Conservation (phyloP, 495 filamentous ascomycete genomes). For the Penicillium pulvis region DNA sequence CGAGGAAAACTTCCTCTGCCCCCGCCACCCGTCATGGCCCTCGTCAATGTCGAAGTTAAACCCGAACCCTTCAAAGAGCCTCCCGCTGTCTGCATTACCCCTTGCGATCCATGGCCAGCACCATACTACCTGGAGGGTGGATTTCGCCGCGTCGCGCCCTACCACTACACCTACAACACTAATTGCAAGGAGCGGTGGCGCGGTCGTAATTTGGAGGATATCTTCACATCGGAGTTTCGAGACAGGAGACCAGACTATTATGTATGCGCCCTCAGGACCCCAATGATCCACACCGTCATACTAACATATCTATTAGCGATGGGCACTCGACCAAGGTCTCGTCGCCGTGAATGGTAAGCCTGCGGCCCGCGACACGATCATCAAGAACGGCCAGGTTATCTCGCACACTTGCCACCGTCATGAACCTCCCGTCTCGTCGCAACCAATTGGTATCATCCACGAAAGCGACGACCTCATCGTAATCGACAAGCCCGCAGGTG, state of each 20-base stretch:
- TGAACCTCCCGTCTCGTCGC: constrained; percentile 86
- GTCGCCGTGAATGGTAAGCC: constrained; percentile 72
- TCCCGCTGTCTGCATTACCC: constrained; percentile 60
- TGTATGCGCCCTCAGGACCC: constrained; percentile 39
- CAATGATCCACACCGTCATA: constrained; percentile 3
- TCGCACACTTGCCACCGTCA: constrained; percentile 94
- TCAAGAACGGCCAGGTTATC: constrained; percentile 83
- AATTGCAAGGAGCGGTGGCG: constrained; percentile 90
- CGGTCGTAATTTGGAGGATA: constrained; percentile 70
- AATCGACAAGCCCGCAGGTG: constrained; percentile 93
- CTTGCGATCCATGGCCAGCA: constrained; percentile 64
- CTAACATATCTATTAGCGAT: constrained; percentile 50
- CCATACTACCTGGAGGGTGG: constrained; percentile 80
- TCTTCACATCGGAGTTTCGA: constrained; percentile 79
- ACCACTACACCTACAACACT: constrained; percentile 93
- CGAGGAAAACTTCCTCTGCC: constrained; percentile 50
- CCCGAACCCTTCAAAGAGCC: constrained; percentile 40
- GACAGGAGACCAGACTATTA: constrained; percentile 86
- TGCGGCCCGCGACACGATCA: constrained; percentile 55
- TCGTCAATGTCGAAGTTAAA: constrained; percentile 50
- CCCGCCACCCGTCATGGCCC: constrained; percentile 54
- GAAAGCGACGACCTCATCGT: constrained; percentile 91
- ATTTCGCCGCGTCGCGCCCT: constrained; percentile 80
- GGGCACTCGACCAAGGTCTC: constrained; percentile 75
- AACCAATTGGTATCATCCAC: constrained; percentile 78